Percentiles rank a stretch among this genome's conserved stretches.
Evolutionary conservation across 1,139 yeast species (phyloP).

Genomic region (Diutina neorugosa): DNA sequence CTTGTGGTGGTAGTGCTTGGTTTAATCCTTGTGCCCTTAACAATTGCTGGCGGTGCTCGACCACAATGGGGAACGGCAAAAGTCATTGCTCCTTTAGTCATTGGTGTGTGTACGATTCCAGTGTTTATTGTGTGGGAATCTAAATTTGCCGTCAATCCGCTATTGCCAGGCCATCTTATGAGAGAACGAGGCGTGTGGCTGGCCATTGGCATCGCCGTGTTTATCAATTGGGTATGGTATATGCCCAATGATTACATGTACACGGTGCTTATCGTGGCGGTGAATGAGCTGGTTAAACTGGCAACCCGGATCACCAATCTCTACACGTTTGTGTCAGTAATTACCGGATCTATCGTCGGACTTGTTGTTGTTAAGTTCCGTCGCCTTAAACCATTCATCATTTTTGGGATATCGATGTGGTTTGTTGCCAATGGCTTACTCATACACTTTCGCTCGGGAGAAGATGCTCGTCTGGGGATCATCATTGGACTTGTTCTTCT

Average conservation of each 20-base stretch:
- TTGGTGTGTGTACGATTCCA: constrained; percentile 1
- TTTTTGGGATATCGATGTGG: constrained; percentile 7
- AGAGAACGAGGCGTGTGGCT: constrained; percentile 4
- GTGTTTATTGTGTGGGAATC: constrained; percentile 3
- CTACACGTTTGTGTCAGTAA: constrained; percentile 52
- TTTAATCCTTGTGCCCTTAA: constrained; percentile 4
- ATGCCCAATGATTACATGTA: constrained; percentile 25
- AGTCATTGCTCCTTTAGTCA: constrained; percentile 1
- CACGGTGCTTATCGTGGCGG: constrained; percentile 51
- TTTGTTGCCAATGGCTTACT: constrained; percentile 4
- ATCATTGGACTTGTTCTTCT: neutral
- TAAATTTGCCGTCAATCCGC: neutral
- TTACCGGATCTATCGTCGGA: constrained; percentile 37
- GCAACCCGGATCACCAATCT: constrained; percentile 57
- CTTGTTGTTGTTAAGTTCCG: neutral
- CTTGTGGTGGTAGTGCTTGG: constrained; percentile 1
- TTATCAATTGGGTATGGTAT: constrained; percentile 1
- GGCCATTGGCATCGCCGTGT: neutral
- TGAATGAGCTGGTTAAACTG: constrained; percentile 42
- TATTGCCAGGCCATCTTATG: neutral
- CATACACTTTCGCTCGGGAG: neutral
- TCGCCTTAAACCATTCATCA: constrained; percentile 1
- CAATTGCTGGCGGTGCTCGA: constrained; percentile 3
- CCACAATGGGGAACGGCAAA: constrained; percentile 7
- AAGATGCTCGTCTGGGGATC: constrained; percentile 1